A percentile compares a stretch with the other conserved stretches of the same genome.
These are phyloP conservation scores for Wickerhamomyces canadensis DNA, from an alignment of 805 yeast genomes.

Conservation along the genomic window DNA sequence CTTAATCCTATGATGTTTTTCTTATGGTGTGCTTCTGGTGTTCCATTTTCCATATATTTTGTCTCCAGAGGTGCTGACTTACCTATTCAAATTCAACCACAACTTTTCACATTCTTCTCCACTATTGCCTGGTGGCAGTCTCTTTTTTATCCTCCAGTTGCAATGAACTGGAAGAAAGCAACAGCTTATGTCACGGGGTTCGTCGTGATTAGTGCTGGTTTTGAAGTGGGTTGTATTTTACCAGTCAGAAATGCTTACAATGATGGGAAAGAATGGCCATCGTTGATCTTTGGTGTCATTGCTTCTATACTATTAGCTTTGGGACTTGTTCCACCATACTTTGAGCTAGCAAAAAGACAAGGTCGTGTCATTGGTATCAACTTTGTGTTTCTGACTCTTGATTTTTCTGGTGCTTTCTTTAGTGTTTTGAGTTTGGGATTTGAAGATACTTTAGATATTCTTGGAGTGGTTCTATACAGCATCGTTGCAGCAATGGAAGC, in stretches of 20 bases:
- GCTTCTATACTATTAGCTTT: constrained; percentile 71
- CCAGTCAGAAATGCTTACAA: constrained; percentile 57
- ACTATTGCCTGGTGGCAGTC: constrained; percentile 63
- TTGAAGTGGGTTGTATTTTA: constrained; percentile 66
- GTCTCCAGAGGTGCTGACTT: constrained; percentile 63
- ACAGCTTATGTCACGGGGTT: constrained; percentile 31
- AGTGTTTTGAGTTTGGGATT: constrained; percentile 59
- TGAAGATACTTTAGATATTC: constrained; percentile 66
- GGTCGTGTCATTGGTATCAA: constrained; percentile 90
- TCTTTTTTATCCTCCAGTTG: constrained; percentile 68
- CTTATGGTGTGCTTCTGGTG: constrained; percentile 68
- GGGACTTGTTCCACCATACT: constrained; percentile 87
- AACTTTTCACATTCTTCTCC: constrained; percentile 69
- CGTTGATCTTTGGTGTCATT: constrained; percentile 69
- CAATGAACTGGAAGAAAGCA: constrained; percentile 31
- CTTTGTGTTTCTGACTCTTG: constrained; percentile 70
- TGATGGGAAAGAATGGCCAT: constrained; percentile 65
- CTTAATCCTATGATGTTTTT: constrained; percentile 80
- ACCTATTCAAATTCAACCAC: constrained; percentile 85
- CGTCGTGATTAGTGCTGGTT: constrained; percentile 42
- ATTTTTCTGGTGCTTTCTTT: constrained; percentile 76
- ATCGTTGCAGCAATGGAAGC: constrained; percentile 70
- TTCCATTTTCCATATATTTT: constrained; percentile 86
- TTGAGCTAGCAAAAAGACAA: constrained; percentile 69
- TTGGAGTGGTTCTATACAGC: constrained; percentile 74